phyloP scores from a whole-genome alignment of 257 asterid genomes.

The Solanum tarijense region DNA sequence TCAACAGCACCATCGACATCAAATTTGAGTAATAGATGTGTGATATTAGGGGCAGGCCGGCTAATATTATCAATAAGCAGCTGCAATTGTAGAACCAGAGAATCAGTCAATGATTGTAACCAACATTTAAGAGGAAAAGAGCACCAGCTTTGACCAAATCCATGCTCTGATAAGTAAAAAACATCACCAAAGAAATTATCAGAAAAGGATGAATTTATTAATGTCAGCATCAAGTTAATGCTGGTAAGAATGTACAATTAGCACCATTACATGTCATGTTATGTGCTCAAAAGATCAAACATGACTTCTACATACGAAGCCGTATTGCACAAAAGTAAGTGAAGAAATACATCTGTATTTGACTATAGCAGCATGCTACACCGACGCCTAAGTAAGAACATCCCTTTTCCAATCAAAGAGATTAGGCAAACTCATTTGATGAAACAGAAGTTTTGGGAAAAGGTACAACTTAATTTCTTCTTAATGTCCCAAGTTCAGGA shows the following conservation, averaged over 20 bases:
- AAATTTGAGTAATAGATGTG: slow-evolving; percentile 86
- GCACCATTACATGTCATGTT: not conserved
- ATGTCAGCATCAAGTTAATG: not conserved
- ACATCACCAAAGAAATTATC: not conserved
- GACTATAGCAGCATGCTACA: not conserved
- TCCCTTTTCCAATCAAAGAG: not conserved
- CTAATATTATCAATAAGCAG: slow-evolving; percentile 75
- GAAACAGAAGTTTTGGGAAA: not conserved
- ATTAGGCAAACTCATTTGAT: not conserved
- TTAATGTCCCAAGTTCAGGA: not conserved
- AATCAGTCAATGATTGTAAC: not conserved
- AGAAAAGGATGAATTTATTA: not conserved
- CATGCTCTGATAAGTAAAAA: not conserved
- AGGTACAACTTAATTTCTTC: not conserved
- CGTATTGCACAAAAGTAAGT: not conserved
- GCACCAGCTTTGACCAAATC: not conserved
- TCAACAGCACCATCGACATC: slow-evolving; percentile 74
- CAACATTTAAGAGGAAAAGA: not conserved
- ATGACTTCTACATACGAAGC: not conserved
- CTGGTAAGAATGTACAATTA: not conserved
- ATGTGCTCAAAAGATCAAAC: not conserved
- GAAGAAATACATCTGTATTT: not conserved
- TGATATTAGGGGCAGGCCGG: slow-evolving; percentile 80
- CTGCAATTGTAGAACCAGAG: slow-evolving; percentile 38
- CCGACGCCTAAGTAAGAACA: not conserved